phyloP scores from a whole-genome alignment of 768 basidiomycete species.

The Gloeophyllum trabeum region DNA sequence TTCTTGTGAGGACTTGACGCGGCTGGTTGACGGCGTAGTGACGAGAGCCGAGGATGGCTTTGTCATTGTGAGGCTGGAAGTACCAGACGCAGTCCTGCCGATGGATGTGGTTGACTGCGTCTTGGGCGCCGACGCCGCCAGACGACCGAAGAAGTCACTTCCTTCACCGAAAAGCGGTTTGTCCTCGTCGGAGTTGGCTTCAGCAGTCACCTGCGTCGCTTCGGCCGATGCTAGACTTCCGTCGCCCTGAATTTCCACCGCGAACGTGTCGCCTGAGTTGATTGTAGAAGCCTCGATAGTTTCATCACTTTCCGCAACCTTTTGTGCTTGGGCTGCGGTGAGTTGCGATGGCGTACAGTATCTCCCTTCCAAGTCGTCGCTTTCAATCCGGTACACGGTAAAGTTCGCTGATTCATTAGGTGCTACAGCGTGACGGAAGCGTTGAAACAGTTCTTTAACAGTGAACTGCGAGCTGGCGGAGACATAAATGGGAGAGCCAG shows the following conservation, averaged over 20 bases:
- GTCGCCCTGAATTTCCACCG: conserved; percentile 60
- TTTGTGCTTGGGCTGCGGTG: conserved; percentile 6
- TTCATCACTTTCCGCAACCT: conserved; percentile 6
- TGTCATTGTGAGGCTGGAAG: conserved; percentile 7
- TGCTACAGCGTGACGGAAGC: too few relatives aligned
- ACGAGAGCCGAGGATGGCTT: conserved; percentile 4
- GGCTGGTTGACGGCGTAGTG: conserved; percentile 6
- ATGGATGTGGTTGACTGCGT: conserved; percentile 2
- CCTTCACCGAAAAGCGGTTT: conserved; percentile 9
- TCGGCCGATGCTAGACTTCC: too few relatives aligned
- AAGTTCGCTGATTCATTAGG: too few relatives aligned
- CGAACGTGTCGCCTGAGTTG: conserved; percentile 71
- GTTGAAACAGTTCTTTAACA: conserved; percentile 25
- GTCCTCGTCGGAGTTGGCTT: neutral
- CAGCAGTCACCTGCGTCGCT: neutral
- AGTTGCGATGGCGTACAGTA: neutral
- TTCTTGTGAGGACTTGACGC: conserved; percentile 29
- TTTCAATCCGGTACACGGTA: too few relatives aligned
- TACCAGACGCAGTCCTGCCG: conserved; percentile 3
- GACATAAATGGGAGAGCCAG: conserved; percentile 17
- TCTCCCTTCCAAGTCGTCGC: neutral
- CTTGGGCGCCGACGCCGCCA: conserved; percentile 3
- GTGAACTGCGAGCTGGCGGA: conserved; percentile 46
- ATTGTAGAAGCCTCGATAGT: too few relatives aligned
- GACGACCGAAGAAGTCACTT: conserved; percentile 9